Evolutionary conservation across 2,329 filamentous ascomycete genomes (phyloP).

Genomic region (Cercospora sp.): DNA sequence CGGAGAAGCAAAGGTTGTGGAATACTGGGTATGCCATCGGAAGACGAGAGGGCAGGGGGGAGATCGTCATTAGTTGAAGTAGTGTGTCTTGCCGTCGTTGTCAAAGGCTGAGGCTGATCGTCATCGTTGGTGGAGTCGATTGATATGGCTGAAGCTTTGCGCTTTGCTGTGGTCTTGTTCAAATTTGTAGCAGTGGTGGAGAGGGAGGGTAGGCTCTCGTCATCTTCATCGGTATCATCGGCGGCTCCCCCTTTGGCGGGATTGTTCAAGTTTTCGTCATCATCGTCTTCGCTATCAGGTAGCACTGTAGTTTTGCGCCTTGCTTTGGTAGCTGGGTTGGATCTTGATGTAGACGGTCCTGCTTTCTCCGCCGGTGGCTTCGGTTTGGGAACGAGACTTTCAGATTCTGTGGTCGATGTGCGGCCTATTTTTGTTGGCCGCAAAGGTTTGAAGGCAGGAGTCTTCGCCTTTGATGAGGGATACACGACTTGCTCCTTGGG

Average conservation of each 20-base stretch:
- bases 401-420: constrained; percentile 50
- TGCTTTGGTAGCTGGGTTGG: constrained; percentile 6
- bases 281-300: constrained; percentile 24
- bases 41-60: constrained; percentile 23
- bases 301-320: constrained; percentile 5
- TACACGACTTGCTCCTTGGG: constrained; percentile 39
- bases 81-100: not conserved
- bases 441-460: constrained; percentile 38
- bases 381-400: constrained; percentile 20
- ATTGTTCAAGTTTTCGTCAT: constrained; percentile 18
- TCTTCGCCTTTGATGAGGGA: constrained; percentile 36
- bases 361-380: constrained; percentile 17
- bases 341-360: not conserved
- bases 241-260: not conserved
- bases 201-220: constrained; percentile 28
- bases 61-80: not conserved
- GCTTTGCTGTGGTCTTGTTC: constrained; percentile 13
- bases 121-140: constrained; percentile 18
- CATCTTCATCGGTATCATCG: constrained; percentile 14
- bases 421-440: constrained; percentile 31
- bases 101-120: not conserved
- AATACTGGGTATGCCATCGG: constrained; percentile 50
- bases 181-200: constrained; percentile 2
- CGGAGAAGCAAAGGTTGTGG: constrained; percentile 72
- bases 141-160: constrained; percentile 21